Base-by-base conservation (phyloP, 2,329 filamentous ascomycete genomes). In the Pseudocercospora fuligena region DNA sequence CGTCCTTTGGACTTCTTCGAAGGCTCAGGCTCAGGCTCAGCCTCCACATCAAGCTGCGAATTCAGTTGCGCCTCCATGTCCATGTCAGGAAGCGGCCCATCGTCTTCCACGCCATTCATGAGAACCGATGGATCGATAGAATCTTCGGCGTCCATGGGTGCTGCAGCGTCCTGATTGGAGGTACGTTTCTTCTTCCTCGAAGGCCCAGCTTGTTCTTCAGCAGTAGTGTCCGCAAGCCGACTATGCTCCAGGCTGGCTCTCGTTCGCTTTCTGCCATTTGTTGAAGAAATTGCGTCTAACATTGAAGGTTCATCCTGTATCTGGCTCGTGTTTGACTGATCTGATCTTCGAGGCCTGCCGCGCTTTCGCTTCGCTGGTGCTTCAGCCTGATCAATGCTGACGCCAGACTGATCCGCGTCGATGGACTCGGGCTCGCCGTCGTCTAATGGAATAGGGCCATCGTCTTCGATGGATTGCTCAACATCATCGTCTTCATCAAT, bases 381-480 rank as follows among this genome's bases (percentile, higher is more conserved):
- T 56, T 66, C 64, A 25, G 64, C 65, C 43, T 65, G 36, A 7
- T 58, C 47, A 9, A 69, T 33, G 36, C 61, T 69, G 36, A 66
- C 47, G 11, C 63, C 58, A 49, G 65, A 68, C 25, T 65, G 58
- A 11, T 72, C 70, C 7, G 23, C 25, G 1, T 70, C 64, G 7
- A 64, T 29, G 6, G 65, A 54, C 8, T 67, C 58, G 5, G 64
- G 53, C 29, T 64, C 64, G 25, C 54, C 64, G 43, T 72, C 66
- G 23, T 69, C 68, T 33, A 66, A 65, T 51, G 64, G 58, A 6
- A 70, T 31, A 6, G 66, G 69, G 27, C 31, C 60, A 54, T 68
- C 61, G 40, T 70, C 65, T 49, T 70, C 70, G 40, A 70, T 72
- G 9, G 70, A 71, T 21, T 59, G 69, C 56, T 71, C 69, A 27